Evolutionary conservation across 176 grass and related monocot genomes (phyloP), one percentile per base, ranked within the genome.

Genomic region (Raddia guianensis): DNA sequence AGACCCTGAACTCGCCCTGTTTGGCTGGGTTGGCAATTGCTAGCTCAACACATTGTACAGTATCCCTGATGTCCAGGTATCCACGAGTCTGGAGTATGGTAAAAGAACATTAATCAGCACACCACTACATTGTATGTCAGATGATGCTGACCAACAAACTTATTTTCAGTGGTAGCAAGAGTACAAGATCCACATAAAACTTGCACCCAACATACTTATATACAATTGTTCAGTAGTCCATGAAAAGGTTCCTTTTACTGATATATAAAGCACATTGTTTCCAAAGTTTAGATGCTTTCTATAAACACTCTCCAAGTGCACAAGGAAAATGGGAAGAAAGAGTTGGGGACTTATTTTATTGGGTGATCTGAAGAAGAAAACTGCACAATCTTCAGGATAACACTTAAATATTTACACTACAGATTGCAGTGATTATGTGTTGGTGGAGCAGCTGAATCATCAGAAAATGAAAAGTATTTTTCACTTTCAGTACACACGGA

Each of bases 41-140:
- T 15, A 97, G 83, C 85, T 97, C 95, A 2, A 97, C 86, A 0
- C 95, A 97, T 62, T 94, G 95, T 58, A 94, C 89, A 2, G 95
- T 97, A 18, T 97, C 95, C 76, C 95, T 89, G 76, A 97, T 97
- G 77, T 97, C 92, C 80, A 97, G 80, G 75, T 94, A 97, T 85
- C 95, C 95, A 68, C 92, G 88, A 37, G 95, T 97, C 95, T 92
- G 80, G 6, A 35, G 14, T 56, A 32, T 13, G 53, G 46, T 8
- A 51, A 10, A 79, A 4, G 8, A 86, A 59, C 2, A 56, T 62
- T 72, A n/a, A 19, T 81, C 68, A 83, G 61, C 57, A 55, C 14
- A 58, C 37, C 27, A 27, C 27, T 54, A 20, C 52, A 63, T 62
- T 27, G 21, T 34, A 52, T 2, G 5, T 18, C 9, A 53, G 44